Evolutionary conservation across 352 stramenopile genomes (phyloP).

Genomic region (Pythium oligandrum): DNA sequence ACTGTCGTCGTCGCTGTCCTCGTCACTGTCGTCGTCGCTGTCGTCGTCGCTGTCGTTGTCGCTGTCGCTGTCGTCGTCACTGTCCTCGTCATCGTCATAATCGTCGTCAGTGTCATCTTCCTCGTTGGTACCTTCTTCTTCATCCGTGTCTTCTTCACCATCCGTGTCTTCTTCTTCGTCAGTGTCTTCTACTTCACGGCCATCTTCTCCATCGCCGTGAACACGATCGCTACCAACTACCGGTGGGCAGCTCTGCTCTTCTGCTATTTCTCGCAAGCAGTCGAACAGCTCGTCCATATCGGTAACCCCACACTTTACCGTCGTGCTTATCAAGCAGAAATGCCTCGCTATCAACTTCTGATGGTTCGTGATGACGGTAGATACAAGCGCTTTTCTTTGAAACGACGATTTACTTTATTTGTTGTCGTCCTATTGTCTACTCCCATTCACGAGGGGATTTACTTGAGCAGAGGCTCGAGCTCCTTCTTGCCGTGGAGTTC

Average conservation of each 20-base stretch:
- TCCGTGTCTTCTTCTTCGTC: not conserved
- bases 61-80: too few relatives aligned
- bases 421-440: not conserved
- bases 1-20: too few relatives aligned
- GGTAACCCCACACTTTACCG: too few relatives aligned
- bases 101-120: not conserved
- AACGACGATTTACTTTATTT: constrained; percentile 2
- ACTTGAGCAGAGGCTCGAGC: constrained; percentile 51
- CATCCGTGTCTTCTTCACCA: not conserved
- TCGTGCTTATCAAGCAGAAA: not conserved
- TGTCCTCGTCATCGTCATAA: too few relatives aligned
- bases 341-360: not conserved
- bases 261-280: too few relatives aligned
- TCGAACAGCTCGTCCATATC: too few relatives aligned
- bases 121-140: not conserved
- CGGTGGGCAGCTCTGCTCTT: too few relatives aligned
- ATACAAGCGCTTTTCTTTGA: constrained; percentile 1
- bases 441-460: constrained; percentile 9
- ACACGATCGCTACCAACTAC: not conserved
- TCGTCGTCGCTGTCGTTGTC: too few relatives aligned
- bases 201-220: not conserved
- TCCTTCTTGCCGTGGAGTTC: constrained; percentile 51
- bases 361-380: not conserved
- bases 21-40: too few relatives aligned
- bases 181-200: not conserved